Base-by-base conservation (phyloP, 73 alveolate species). In the Tetrahymena elliotti region DNA sequence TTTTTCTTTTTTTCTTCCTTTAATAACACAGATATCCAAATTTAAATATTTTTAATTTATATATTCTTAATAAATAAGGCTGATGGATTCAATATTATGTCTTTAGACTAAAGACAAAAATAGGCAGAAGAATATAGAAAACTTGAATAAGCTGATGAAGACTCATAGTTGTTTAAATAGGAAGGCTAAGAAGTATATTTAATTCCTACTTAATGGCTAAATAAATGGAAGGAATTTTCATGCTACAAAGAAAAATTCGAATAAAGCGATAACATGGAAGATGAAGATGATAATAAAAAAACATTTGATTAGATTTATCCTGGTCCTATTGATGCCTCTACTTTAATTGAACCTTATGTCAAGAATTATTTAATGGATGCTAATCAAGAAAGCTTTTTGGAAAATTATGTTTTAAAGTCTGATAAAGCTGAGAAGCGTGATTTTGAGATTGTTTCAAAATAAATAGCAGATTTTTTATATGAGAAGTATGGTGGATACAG, bases 301-400 rank as follows among this genome's bases (percentile, higher is more conserved):
- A 38, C 33, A 24, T 2, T 68, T 31, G 88, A 68, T 27, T 88
- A 37, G n/a, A 31, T 53, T 37, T 33, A 38, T 22, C 96, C 96
- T 31, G 96, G 96, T 33, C 96, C 96, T 36, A 94, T 94, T 38
- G 94, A 94, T 27, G 84, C 94, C 35, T 83, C 96, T 12, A 82
- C 39, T 40, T 38, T 94, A 38, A 37, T 94, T 0, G 68, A 83
- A 31, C 18, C 93, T 3, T 36, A 31, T 68, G 88, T 68, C 31
- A 41, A 84, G 84, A 94, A 83, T 84, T 53, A 83, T 40, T 10
- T 82, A 22, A 36, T 88, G n/a, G 96, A 94, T 37, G 22, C 35
- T 2, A 39, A 88, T 11, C 20, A 82, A 31, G 68, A 34, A 35
- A 83, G 37, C 15, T 38, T 41, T 83, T 94, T 83, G 83, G 53